phyloP scores from a whole-genome alignment of 1,139 yeast genomes.

The Hansenula sp. region DNA sequence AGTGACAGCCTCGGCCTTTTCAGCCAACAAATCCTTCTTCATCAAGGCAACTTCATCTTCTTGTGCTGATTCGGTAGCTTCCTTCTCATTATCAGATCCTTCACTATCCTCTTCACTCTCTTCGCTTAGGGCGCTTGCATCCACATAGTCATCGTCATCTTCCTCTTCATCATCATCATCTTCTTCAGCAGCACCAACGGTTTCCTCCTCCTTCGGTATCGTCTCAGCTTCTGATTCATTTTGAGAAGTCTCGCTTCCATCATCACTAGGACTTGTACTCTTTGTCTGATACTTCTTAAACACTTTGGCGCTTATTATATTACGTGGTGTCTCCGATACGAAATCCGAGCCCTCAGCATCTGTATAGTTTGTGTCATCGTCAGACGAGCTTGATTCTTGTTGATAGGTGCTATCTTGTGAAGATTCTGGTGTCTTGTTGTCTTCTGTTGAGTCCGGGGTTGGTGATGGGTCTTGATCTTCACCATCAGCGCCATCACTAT shows the following conservation, averaged over 20 bases:
- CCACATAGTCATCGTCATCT: conserved; percentile 13
- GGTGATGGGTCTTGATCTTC: conserved; percentile 5
- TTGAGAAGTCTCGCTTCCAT: neutral
- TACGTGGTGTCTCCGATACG: conserved; percentile 2
- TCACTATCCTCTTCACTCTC: conserved; percentile 15
- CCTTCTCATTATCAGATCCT: conserved; percentile 5
- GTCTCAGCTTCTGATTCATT: neutral
- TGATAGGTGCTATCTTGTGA: neutral
- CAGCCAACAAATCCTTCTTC: conserved; percentile 32
- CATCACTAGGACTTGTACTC: neutral
- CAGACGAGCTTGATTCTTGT: neutral
- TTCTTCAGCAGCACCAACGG: conserved; percentile 3
- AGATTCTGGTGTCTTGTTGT: neutral
- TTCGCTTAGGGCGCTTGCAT: conserved; percentile 1
- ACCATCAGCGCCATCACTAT: conserved; percentile 3
- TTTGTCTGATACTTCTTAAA: neutral
- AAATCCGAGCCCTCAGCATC: conserved; percentile 18
- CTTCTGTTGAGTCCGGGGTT: neutral
- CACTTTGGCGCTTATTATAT: conserved; percentile 2
- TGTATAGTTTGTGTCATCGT: conserved; percentile 23
- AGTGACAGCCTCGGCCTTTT: conserved; percentile 24
- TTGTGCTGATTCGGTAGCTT: neutral
- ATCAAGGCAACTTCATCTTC: conserved; percentile 12
- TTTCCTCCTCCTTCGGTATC: conserved; percentile 2
- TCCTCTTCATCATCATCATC: conserved; percentile 20